Percentiles rank a stretch among this genome's conserved stretches.
Evolutionary conservation across 352 stramenopile species (phyloP).

Genomic region (Phytophthora boehmeriae): DNA sequence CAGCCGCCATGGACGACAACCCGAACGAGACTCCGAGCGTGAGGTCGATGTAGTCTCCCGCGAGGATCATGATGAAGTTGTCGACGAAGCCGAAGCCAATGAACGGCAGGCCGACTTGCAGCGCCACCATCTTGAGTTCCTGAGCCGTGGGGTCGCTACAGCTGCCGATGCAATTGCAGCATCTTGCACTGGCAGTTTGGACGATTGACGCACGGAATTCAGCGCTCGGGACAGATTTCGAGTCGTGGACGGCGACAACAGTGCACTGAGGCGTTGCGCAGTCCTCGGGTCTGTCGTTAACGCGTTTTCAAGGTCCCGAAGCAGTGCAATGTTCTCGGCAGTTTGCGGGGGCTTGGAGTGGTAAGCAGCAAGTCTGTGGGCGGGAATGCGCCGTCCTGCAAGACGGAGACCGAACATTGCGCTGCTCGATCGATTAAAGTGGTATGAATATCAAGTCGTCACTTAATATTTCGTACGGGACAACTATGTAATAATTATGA

Average conservation of each 20-base stretch:
- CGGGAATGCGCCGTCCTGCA: not conserved
- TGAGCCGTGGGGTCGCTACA: conserved; percentile 33
- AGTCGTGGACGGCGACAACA: conserved; percentile 56
- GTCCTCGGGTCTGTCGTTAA: conserved; percentile 43
- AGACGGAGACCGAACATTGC: conserved; percentile 20
- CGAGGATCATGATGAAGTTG: conserved; percentile 95
- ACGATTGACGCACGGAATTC: conserved; percentile 13
- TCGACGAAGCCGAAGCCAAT: conserved; percentile 98
- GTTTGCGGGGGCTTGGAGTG: conserved; percentile 29
- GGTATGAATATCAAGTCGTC: not conserved
- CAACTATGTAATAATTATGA: too few relatives aligned
- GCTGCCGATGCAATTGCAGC: conserved; percentile 2
- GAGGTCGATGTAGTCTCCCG: conserved; percentile 88
- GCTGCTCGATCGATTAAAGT: not conserved
- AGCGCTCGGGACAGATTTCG: conserved; percentile 59
- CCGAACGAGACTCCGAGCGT: conserved; percentile 81
- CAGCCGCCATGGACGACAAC: conserved; percentile 89
- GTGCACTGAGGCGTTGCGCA: conserved; percentile 34
- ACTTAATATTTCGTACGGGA: too few relatives aligned
- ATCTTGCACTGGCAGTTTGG: conserved; percentile 4
- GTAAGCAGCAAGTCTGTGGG: conserved; percentile 14
- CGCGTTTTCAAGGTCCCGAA: conserved; percentile 43
- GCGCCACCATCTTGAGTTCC: conserved; percentile 68
- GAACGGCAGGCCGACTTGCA: conserved; percentile 91
- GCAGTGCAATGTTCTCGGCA: conserved; percentile 45